These are phyloP conservation scores for Boletus patriciae DNA, from an alignment of 768 basidiomycete genomes.

Conservation along the genomic window DNA sequence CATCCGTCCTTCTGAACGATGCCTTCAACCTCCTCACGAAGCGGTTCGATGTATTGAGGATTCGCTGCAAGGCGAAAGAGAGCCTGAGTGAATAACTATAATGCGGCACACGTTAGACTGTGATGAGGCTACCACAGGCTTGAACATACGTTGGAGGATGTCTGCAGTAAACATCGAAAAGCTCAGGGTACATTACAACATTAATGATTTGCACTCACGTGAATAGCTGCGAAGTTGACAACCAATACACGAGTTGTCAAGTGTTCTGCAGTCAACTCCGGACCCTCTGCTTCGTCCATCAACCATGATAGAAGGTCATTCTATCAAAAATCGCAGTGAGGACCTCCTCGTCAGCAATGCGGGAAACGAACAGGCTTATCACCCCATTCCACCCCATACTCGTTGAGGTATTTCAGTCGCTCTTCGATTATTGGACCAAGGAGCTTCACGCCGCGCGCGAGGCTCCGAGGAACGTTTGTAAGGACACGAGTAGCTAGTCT, in stretches of 20 bases:
- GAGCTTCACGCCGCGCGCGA: neutral
- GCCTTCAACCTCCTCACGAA: conserved; percentile 28
- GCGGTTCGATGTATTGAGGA: conserved; percentile 33
- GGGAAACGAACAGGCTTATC: conserved; percentile 28
- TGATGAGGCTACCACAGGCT: neutral
- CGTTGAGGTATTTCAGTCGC: conserved; percentile 19
- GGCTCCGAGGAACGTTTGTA: neutral
- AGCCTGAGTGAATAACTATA: conserved; percentile 34
- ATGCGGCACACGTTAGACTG: neutral
- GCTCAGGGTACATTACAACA: neutral
- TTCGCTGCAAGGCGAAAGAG: conserved; percentile 38
- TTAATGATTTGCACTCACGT: conserved; percentile 15
- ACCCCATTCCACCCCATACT: conserved; percentile 26
- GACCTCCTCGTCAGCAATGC: neutral
- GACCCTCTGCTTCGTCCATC: conserved; percentile 26
- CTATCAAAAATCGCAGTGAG: conserved; percentile 12
- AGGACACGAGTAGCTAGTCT: neutral
- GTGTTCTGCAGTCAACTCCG: conserved; percentile 18
- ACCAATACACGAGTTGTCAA: conserved; percentile 20
- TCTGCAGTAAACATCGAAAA: conserved; percentile 4
- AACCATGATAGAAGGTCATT: conserved; percentile 38
- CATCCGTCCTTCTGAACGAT: conserved; percentile 2
- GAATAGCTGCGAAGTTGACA: conserved; percentile 22
- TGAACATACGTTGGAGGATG: conserved; percentile 18
- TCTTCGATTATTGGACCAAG: conserved; percentile 34